Evolutionary conservation across 1,284 basidiomycete species (phyloP), one percentile per base, ranked within the genome.

Genomic region (Leccinum insigne): DNA sequence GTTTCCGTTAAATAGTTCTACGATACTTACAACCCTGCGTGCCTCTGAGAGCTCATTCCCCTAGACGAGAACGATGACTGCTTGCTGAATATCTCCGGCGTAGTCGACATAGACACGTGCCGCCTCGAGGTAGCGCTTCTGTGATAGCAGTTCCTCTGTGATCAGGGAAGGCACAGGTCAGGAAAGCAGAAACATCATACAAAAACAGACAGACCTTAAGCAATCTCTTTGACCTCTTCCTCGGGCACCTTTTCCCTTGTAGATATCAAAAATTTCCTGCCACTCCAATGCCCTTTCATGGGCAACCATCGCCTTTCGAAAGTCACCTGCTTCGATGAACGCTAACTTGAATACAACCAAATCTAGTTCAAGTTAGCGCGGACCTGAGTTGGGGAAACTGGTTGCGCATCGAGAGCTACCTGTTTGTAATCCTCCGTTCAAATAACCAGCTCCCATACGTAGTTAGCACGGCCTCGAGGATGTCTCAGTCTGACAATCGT

Each of bases 371-470:
- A 52, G 18, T 21, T 23, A 69, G 49, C 23, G 1, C 58, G 16
- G 14, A 18, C 58, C n/a, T 5, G 10, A 52, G 13, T 61, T 40
- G 23, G 21, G 21, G 58, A 44, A 54, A 59, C 21, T 62, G 38
- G 23, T 14, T 35, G 40, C 85, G 66, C 67, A 94, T 93, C 88
- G 16, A 91, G 80, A 0, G 93, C 96, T 4, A 96, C 93, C 70
- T 98, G 91, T 66, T 83, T 80, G 75, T 92, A 95, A 52, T 97
- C 93, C 94, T 82, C 60, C 91, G 81, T 68, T 97, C 94, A 72
- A 93, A 92, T 2, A 98, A 82, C 83, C 94, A 93, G 67, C 95
- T 93, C 13, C 95, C 97, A 72, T 97, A 98, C 9, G 92, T 74
- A 58, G 87, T 86, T 60, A 96, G 79, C n/a, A 96, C 80, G 58